Conservation (phyloP, 202 grass and related monocot species). For the Carex sylvatica region DNA sequence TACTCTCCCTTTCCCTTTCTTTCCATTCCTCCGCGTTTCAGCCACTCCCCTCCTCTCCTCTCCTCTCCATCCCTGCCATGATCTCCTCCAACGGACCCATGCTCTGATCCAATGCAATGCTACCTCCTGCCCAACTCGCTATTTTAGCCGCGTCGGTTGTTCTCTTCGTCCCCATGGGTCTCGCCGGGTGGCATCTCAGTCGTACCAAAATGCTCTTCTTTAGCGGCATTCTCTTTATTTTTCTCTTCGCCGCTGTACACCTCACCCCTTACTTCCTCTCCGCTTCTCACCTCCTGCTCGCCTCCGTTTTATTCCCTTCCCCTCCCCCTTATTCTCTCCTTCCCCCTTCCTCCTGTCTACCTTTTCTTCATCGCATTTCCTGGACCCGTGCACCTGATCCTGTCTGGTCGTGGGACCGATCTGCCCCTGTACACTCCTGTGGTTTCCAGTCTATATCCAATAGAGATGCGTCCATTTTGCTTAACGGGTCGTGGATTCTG, state of each 20-base stretch:
- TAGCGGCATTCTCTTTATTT: constrained; percentile 80
- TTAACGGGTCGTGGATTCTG: constrained; percentile 73
- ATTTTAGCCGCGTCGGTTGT: constrained; percentile 76
- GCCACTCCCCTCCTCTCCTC: neutral
- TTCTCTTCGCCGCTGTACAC: constrained; percentile 85
- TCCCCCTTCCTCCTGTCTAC: constrained; percentile 40
- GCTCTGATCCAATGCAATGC: constrained; percentile 29
- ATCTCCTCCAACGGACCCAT: neutral
- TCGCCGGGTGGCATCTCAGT: constrained; percentile 90
- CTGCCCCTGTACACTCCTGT: constrained; percentile 11
- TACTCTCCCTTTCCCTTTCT: too few relatives aligned
- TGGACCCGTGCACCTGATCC: neutral
- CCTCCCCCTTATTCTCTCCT: neutral
- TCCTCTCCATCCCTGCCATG: neutral
- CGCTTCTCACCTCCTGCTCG: constrained; percentile 47
- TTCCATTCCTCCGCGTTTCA: neutral
- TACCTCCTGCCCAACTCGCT: constrained; percentile 54
- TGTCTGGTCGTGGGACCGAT: constrained; percentile 26
- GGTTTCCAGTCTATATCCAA: constrained; percentile 45
- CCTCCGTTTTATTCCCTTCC: constrained; percentile 38
- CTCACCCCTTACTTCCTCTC: constrained; percentile 76
- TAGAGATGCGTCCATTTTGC: constrained; percentile 55
- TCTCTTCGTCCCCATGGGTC: constrained; percentile 91
- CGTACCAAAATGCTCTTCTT: constrained; percentile 99
- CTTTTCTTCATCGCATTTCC: constrained; percentile 67